Evolutionary conservation across 177 flowering plant species (phyloP).

Genomic region (Vitis hybrid): DNA sequence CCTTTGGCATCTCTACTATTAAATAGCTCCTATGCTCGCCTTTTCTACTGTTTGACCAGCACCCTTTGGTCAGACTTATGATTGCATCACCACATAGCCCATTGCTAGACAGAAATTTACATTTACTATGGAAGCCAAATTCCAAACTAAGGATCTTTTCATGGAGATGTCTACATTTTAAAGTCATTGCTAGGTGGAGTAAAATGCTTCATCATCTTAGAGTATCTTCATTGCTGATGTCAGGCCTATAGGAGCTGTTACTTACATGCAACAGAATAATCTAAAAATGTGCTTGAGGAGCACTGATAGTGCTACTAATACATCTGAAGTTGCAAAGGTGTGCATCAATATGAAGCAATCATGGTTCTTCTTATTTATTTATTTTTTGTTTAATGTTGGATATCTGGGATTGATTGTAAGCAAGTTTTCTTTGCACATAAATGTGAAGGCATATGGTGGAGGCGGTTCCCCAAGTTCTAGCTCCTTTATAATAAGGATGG

Average conservation of each 20-base stretch:
- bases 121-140: no score
- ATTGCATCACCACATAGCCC: not conserved
- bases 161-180: not conserved
- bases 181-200: not conserved
- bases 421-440: conserved; percentile 11
- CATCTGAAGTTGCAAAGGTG: conserved; percentile 95
- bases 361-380: not conserved
- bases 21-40: no score
- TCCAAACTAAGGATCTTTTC: not conserved
- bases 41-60: not conserved
- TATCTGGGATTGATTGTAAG: not conserved
- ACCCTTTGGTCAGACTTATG: not conserved
- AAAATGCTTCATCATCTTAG: not conserved
- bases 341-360: not conserved
- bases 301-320: conserved; percentile 61
- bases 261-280: conserved; percentile 73
- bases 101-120: no score
- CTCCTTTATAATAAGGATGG: conserved; percentile 91
- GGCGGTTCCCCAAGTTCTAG: conserved; percentile 75
- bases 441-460: conserved; percentile 88
- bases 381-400: not conserved
- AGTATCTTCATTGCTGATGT: conserved; percentile 3
- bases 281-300: conserved; percentile 93
- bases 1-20: no score
- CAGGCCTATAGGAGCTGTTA: conserved; percentile 99